A percentile compares a stretch with the other conserved stretches of the same genome.
Conservation (phyloP, 768 basidiomycete species). For the Boletus rufocinnamomeus region DNA sequence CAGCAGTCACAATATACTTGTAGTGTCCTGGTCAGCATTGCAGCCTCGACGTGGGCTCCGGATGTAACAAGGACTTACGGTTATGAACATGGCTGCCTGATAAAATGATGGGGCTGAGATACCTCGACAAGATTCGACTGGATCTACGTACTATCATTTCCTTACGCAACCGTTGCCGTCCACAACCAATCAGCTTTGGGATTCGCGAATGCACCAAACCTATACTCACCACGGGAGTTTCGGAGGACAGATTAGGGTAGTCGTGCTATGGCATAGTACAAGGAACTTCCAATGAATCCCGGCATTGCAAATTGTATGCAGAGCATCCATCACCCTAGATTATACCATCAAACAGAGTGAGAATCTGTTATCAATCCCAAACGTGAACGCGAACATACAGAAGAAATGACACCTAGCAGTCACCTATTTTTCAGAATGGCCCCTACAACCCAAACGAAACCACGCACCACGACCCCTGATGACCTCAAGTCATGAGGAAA, state of each 20-base stretch:
- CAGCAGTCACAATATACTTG: conserved; percentile 2
- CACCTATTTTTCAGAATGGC: not conserved
- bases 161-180: not conserved
- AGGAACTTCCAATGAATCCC: conserved; percentile 1
- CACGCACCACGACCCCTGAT: conserved; percentile 11
- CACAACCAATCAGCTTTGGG: not conserved
- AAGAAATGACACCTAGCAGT: conserved; percentile 1
- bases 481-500: conserved; percentile 11
- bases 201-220: not conserved
- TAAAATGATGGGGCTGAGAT: not conserved
- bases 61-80: not conserved
- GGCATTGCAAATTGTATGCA: not conserved
- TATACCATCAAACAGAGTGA: not conserved
- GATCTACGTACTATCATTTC: conserved; percentile 2
- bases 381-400: not conserved
- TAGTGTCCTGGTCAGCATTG: not conserved
- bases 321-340: conserved; percentile 1
- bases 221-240: conserved; percentile 6
- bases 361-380: not conserved
- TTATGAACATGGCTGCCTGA: not conserved
- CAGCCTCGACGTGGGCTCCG: not conserved
- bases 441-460: not conserved
- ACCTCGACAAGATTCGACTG: not conserved
- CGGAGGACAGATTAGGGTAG: too few relatives aligned
- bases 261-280: conserved; percentile 1